phyloP scores from a whole-genome alignment of 345 rosid species.

The Salix arbutifolia region DNA sequence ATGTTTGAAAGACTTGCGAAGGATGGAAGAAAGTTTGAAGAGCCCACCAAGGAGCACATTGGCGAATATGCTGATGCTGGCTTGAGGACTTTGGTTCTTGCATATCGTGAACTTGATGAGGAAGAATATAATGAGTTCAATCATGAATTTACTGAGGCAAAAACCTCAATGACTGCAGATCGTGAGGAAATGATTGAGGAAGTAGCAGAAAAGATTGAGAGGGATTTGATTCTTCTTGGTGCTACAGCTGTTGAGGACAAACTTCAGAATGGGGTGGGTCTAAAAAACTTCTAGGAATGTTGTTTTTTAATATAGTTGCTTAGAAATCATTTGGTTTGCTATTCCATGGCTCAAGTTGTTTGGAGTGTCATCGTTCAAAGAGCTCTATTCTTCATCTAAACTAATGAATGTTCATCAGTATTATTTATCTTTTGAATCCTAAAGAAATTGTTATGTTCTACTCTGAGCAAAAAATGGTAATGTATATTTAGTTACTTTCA shows the following conservation, averaged over 20 bases:
- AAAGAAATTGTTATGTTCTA: not conserved
- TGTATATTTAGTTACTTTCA: not conserved
- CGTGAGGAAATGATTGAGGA: constrained; percentile 70
- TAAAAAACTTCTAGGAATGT: not conserved
- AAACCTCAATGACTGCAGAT: constrained; percentile 51
- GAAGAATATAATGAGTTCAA: constrained; percentile 66
- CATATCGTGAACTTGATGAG: constrained; percentile 76
- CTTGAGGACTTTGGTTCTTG: constrained; percentile 86
- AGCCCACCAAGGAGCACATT: constrained; percentile 61
- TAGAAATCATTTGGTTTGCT: not conserved
- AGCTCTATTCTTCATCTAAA: not conserved
- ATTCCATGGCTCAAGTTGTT: not conserved
- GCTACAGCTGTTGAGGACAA: constrained; percentile 97
- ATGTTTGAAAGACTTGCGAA: constrained; percentile 85
- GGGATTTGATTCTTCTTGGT: constrained; percentile 75
- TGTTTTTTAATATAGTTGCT: not conserved
- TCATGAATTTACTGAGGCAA: constrained; percentile 62
- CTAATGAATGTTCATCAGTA: not conserved
- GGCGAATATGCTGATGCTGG: constrained; percentile 91
- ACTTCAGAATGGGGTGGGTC: constrained; percentile 87
- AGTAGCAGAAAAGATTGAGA: constrained; percentile 66
- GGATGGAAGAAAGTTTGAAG: constrained; percentile 50
- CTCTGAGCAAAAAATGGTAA: too few species aligned
- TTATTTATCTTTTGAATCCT: not conserved
- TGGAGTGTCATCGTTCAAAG: not conserved